Base-by-base conservation (phyloP, 164 flowering plant species). In the Buxus sempervirens region DNA sequence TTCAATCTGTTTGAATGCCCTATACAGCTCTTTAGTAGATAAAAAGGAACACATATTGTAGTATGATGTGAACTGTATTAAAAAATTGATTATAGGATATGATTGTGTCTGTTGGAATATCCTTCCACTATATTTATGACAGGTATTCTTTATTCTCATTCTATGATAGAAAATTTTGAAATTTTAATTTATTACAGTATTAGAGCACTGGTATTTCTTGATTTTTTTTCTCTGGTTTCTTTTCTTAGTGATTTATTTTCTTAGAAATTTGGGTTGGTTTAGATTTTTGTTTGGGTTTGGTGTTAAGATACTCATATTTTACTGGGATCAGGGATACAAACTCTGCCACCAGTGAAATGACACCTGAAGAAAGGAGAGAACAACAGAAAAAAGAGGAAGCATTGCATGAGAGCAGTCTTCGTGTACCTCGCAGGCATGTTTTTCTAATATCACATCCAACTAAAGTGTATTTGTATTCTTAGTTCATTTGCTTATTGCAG, bases 391-490 rank as follows among this genome's bases (percentile, higher is more conserved):
- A 61, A 70, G 97, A 92, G 80, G 96, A 95, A 80, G 88, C 79
- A 18, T 73, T 86, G 76, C 88, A 95, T 75, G 87, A 85, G 8
- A 73, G 89, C 73, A 92, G 93, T 74, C 93, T 95, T 41, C 84
- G 82, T 68, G 86, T 95, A 72, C 99, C 99, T 25, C 96, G 98
- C 70, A 91, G 98, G 98, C 58, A 66, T 67, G 60, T 56, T 7
- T 26, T 22, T 49, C 8, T 21, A 48, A 58, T 24, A n/a, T 27
- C 9, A 28, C 28, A 38, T 15, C 51, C 25, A 15, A n/a, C 26
- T 3, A 18, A 25, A 38, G 16, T 41, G 22, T 45, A 16, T 0
- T 27, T 27, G 15, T 38, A 23, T 14, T 66, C 48, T 22, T 38
- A 23, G 12, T 14, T 66, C 60, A 24, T 21, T 13, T 45, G 32